Evolutionary conservation across 768 basidiomycete species (phyloP).

Genomic region (Rhizopogon vinicolor): DNA sequence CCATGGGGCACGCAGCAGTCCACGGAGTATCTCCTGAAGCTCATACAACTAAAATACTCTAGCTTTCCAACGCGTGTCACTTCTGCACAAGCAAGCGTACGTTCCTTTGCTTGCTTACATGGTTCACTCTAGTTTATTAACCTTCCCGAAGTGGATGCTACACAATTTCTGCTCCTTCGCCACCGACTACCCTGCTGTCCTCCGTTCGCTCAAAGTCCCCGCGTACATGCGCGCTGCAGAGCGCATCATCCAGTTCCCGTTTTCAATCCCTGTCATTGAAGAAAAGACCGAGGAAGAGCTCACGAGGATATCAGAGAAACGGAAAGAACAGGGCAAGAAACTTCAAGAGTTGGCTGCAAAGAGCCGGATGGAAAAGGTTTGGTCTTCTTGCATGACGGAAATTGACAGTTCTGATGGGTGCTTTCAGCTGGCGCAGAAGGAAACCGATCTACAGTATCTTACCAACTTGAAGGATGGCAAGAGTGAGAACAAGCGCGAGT

Average conservation of each 20-base stretch:
- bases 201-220: conserved; percentile 70
- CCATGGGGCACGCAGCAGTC: conserved; percentile 92
- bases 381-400: conserved; percentile 1
- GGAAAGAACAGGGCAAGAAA: conserved; percentile 81
- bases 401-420: background rate
- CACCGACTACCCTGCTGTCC: conserved; percentile 62
- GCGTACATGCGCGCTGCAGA: conserved; percentile 56
- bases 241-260: conserved; percentile 87
- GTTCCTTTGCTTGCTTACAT: conserved; percentile 14
- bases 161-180: conserved; percentile 84
- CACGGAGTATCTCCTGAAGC: conserved; percentile 87
- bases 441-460: conserved; percentile 66
- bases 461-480: conserved; percentile 60
- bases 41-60: conserved; percentile 94
- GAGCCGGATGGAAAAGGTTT: conserved; percentile 80
- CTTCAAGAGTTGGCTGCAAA: conserved; percentile 90
- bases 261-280: conserved; percentile 50
- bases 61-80: conserved; percentile 86
- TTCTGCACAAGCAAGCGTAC: conserved; percentile 68
- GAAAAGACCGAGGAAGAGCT: conserved; percentile 94
- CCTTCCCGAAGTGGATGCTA: conserved; percentile 72
- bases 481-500: conserved; percentile 64
- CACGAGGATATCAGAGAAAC: conserved; percentile 67
- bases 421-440: conserved; percentile 67
- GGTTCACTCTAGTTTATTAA: background rate